Evolutionary conservation across 2,329 filamentous ascomycete genomes (phyloP), one percentile per base, ranked within the genome.

Genomic region (Cryphonectria carpinicola): DNA sequence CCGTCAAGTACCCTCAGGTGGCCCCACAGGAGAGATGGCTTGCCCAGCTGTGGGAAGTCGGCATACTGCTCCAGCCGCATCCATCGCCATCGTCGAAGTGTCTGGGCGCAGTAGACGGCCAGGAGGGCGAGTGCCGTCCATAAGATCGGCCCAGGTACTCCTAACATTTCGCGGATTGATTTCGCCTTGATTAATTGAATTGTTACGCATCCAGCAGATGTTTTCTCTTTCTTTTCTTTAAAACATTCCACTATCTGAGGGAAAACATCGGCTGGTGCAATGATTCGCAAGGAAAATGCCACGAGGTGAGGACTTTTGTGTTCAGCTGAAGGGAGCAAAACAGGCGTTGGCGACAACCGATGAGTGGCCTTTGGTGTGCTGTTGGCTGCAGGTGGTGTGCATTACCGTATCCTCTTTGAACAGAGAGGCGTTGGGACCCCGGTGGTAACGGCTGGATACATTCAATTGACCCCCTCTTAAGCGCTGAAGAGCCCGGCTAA

Each of bases 11-110:
- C n/a, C 41, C 22, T 49, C 49, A 71, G n/a, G 54, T 71, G 70
- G 17, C 70, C 70, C 70, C 67, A 70, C 1, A 71, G 6, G 41
- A 71, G 56, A n/a, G 67, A 70, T 6, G 67, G 28, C 67, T 71
- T 65, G 39, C 28, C 56, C 28, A 32, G 49, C 60, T 71, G 70
- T 25, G 70, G 70, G 32, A 71, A 43, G 17, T 39, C 64, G 13
- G 70, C 64, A 11, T 60, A 71, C 52, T 71, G 70, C 43, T 67
- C 17, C 28, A 71, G 56, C 22, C 70, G 67, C 58, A 64, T 43
- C 46, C 69, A 71, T 19, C 32, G 52, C 70, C 70, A 71, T 41
- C 65, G 61, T 41, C 64, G 65, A 39, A 67, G 22, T 19, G 65
- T 71, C 28, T 61, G 65, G 35, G 67, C 58, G 39, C 39, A 39